phyloP scores from a whole-genome alignment of 345 rosid species.

The Erysimum cheiranthoides region DNA sequence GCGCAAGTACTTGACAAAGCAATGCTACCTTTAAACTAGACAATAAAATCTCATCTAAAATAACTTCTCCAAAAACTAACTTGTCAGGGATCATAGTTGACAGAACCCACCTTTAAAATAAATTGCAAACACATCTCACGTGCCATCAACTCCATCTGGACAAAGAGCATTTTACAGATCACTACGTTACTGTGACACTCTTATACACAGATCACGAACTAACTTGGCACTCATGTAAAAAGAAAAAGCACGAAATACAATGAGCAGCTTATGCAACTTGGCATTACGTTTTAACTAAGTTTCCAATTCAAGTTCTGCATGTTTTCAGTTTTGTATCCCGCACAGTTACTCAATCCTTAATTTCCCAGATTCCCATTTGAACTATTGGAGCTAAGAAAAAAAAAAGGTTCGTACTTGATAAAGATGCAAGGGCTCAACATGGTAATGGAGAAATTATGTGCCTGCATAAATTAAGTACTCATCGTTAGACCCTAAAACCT shows the following conservation, averaged over 20 bases:
- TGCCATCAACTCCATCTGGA: constrained; percentile 5
- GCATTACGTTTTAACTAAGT: not conserved
- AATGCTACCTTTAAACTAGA: not conserved
- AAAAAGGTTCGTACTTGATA: not conserved
- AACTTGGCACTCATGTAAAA: not conserved
- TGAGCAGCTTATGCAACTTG: not conserved
- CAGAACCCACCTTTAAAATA: not conserved
- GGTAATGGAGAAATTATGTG: not conserved
- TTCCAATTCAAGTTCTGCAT: not conserved
- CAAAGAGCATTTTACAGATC: not conserved
- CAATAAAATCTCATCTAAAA: not conserved
- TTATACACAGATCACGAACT: not conserved
- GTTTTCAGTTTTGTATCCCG: not conserved
- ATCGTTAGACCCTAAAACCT: not conserved
- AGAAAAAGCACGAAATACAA: not conserved
- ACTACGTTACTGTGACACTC: not conserved
- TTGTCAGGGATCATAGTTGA: constrained; percentile 1
- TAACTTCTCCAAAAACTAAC: not conserved
- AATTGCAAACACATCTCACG: constrained; percentile 1
- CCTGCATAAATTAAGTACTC: not conserved
- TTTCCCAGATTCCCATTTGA: not conserved
- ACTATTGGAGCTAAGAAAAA: not conserved
- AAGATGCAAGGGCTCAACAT: not conserved
- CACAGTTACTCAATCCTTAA: not conserved
- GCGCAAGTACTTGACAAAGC: not conserved